Conservation (phyloP, 2,329 filamentous ascomycete genomes). For the Colletotrichum zoysiae region DNA sequence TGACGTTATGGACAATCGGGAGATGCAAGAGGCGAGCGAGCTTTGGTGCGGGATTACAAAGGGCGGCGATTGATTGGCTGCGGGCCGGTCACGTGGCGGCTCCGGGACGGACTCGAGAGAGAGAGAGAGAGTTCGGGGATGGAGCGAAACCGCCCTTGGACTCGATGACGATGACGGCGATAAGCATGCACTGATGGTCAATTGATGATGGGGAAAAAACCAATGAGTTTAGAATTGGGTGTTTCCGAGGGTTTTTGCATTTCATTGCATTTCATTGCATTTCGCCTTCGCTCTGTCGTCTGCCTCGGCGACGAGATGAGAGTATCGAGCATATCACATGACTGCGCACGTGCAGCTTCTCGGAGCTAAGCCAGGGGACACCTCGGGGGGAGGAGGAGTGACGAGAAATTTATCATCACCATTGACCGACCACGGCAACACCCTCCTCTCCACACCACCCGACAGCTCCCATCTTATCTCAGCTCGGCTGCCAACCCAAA, state of each 20-base stretch:
- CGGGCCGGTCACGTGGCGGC: conserved; percentile 28
- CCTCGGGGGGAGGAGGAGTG: conserved; percentile 28
- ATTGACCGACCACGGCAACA: conserved; percentile 18
- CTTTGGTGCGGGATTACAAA: conserved; percentile 45
- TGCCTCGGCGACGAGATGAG: background rate
- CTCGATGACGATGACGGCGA: conserved; percentile 27
- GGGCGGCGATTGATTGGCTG: conserved; percentile 42
- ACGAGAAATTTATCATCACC: conserved; percentile 45
- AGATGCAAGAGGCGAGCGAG: conserved; percentile 34
- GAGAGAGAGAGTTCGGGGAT: background rate
- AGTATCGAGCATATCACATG: conserved; percentile 9
- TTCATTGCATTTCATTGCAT: background rate
- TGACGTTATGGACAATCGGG: conserved; percentile 41
- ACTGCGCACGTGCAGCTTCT: conserved; percentile 26
- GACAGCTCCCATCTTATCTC: conserved; percentile 30
- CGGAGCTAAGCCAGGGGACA: conserved; percentile 36
- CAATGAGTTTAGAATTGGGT: fast-evolving
- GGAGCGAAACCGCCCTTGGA: conserved; percentile 11
- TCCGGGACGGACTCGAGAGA: background rate
- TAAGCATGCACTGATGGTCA: background rate
- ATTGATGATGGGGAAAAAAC: background rate
- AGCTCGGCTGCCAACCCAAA: conserved; percentile 21
- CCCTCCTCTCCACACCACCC: conserved; percentile 37
- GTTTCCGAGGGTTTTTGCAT: fast-evolving
- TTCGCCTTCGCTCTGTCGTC: background rate